Base-by-base conservation (phyloP, 2,329 filamentous ascomycete genomes). In the Chaetoscypha palmicola region DNA sequence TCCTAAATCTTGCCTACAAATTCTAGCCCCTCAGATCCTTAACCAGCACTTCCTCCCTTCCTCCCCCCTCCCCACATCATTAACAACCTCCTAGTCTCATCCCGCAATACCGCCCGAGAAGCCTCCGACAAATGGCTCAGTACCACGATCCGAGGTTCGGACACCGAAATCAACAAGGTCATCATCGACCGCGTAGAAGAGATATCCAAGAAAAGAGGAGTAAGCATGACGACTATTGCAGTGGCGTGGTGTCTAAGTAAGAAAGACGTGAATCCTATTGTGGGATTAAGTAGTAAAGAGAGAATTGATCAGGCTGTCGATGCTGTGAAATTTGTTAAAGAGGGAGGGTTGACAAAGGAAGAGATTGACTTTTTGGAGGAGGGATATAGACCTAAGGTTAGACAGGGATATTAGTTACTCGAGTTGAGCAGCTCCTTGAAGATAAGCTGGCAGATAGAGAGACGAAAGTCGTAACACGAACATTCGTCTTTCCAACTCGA, bases 221-320 rank as follows among this genome's bases (percentile, higher is more conserved):
- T 73, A 51, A 74, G 66, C 46, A 81, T 81, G 77, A 71, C 73
- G 31, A 68, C 73, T 47, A 68, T 81, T 28, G 73, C 76, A 2
- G 69, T 74, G 36, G 76, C 76, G 4, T 82, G 77, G 77, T 62
- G 64, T 11, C 46, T 73, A 46, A 36, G 43, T 11, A 64, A 67
- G 45, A 64, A 66, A 45, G 64, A 66, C 45, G 66, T 66, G 2
- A 68, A 64, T 46, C 75, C 75, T 0, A 78, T 78, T 50, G 59
- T 77, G 45, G 74, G 76, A 0, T 58, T 79, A 35, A 67, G 62
- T 38, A 76, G 64, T 41, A 66, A 68, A 46, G 64, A 68, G 52
- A 62, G 74, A 34, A 71, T 79, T 43, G 71, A 77, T 47, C 72
- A 77, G 60, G 71, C 73, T 1, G 65, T 76, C 32, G 64, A 65